Evolutionary conservation across 2,329 filamentous ascomycete species (phyloP).

Genomic region (Tricladium varicosporioides): DNA sequence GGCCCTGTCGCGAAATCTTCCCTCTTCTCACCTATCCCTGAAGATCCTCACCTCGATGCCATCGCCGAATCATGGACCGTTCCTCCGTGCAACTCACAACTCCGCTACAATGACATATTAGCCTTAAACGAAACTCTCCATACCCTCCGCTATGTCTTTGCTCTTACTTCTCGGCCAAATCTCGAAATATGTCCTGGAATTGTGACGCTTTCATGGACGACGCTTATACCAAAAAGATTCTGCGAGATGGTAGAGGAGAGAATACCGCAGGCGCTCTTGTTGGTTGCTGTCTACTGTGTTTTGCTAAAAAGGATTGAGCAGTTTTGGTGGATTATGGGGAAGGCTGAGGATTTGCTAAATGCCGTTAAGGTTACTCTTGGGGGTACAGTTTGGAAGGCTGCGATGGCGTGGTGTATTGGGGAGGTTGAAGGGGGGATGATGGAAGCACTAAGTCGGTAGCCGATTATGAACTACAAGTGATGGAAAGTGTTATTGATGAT

Average conservation of each 20-base stretch:
- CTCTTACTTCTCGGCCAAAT: not conserved
- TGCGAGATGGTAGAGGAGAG: slow-evolving; percentile 11
- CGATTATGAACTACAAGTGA: too few species aligned
- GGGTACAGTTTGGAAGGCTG: slow-evolving; percentile 2
- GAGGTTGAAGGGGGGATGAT: slow-evolving; percentile 1
- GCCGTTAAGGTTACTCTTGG: not conserved
- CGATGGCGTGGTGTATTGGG: slow-evolving; percentile 10
- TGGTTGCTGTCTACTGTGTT: slow-evolving; percentile 15
- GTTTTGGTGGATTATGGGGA: slow-evolving; percentile 13
- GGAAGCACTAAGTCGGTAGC: too few species aligned
- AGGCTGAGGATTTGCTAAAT: slow-evolving; percentile 7
- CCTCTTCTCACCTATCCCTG: too few species aligned
- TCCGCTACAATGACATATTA: slow-evolving; percentile 1
- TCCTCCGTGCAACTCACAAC: not conserved
- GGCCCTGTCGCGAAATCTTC: too few species aligned
- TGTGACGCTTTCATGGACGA: slow-evolving; percentile 9
- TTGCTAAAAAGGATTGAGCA: slow-evolving; percentile 11
- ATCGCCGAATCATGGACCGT: slow-evolving; percentile 1
- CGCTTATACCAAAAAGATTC: slow-evolving; percentile 4
- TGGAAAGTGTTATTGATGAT: too few species aligned
- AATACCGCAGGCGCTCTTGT: slow-evolving; percentile 24
- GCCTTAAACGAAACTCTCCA: slow-evolving; percentile 8
- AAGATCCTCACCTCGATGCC: not conserved
- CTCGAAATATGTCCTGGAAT: slow-evolving; percentile 4
- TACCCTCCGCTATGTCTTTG: slow-evolving; percentile 8